Conservation (phyloP, 306 rosid genomes). For the Styphnolobium japonicum region DNA sequence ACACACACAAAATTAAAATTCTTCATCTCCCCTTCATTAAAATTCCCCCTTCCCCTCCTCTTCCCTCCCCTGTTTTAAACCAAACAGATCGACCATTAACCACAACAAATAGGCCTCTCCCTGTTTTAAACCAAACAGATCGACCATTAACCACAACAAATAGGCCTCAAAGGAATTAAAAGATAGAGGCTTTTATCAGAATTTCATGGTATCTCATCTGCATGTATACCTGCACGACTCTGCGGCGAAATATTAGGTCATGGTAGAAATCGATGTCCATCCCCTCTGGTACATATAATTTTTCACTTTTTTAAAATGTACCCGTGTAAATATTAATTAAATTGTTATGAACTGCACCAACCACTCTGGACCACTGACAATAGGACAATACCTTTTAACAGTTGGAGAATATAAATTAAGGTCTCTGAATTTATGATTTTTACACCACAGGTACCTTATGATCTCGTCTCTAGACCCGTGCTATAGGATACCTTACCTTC, state of each 20-base stretch:
- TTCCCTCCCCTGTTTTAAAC: too few relatives aligned
- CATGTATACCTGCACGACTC: too few relatives aligned
- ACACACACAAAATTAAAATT: too few relatives aligned
- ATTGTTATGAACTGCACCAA: conserved; percentile 31
- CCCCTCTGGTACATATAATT: not conserved
- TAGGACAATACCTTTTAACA: conserved; percentile 25
- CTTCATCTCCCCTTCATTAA: too few relatives aligned
- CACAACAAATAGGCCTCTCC: too few relatives aligned
- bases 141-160: too few relatives aligned
- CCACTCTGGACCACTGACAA: conserved; percentile 50
- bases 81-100: too few relatives aligned
- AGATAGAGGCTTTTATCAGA: not conserved
- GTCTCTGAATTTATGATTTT: conserved; percentile 19
- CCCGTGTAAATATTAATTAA: conserved; percentile 26
- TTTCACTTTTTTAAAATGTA: not conserved
- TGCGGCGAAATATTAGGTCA: not conserved
- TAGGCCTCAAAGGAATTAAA: too few relatives aligned
- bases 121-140: too few relatives aligned
- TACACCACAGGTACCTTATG: not conserved
- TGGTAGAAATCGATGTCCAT: not conserved
- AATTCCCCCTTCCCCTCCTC: too few relatives aligned
- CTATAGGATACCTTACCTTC: too few relatives aligned
- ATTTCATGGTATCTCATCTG: not conserved
- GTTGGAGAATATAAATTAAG: conserved; percentile 19
- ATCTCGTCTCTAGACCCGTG: not conserved